Conservation (phyloP, 1,284 basidiomycete genomes). For the Irpex sp. region DNA sequence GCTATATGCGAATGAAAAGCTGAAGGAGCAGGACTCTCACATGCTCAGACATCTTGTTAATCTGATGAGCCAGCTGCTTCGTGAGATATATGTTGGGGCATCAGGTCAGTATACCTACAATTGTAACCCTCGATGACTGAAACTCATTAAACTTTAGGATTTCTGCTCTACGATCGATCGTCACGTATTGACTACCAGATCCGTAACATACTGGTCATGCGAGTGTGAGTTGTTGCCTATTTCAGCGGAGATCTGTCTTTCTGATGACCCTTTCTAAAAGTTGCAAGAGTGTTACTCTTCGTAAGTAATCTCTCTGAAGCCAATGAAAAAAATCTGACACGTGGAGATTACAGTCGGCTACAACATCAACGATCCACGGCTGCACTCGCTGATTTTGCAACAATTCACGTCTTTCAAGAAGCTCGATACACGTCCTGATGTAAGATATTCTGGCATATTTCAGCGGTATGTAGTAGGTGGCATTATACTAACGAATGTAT, state of each 20-base stretch:
- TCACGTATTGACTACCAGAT: neutral
- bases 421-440: constrained; percentile 5
- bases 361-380: constrained; percentile 26
- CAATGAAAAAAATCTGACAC: neutral
- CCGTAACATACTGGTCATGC: neutral
- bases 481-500: neutral
- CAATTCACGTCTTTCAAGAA: constrained; percentile 26
- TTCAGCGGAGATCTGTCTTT: neutral
- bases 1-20: constrained; percentile 13
- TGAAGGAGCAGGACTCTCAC: neutral
- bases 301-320: constrained; percentile 23
- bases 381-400: constrained; percentile 26
- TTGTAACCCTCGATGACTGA: neutral
- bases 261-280: constrained; percentile 11
- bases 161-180: neutral
- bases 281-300: constrained; percentile 32
- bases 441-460: constrained; percentile 10
- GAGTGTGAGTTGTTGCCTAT: neutral
- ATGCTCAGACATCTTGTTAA: neutral
- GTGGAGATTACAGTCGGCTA: constrained; percentile 33
- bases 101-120: neutral
- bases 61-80: neutral
- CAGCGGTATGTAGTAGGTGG: neutral
- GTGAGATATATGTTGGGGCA: neutral
- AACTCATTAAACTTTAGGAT: neutral